Evolutionary conservation across 2,329 filamentous ascomycete genomes (phyloP).

Genomic region (Neofusicoccum kwambonambiense): DNA sequence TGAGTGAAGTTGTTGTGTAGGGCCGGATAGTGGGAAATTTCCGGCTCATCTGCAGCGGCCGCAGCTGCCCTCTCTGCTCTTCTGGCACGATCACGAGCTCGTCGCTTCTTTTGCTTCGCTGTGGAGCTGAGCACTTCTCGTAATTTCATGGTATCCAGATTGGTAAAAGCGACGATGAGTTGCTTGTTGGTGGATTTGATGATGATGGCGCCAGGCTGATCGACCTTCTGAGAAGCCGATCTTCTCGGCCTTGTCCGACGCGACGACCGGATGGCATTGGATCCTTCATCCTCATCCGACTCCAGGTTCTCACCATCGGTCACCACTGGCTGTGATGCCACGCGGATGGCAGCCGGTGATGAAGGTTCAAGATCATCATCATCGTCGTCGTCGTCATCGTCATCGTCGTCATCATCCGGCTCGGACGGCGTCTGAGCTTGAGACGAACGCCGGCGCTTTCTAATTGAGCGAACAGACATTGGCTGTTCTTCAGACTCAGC

Average conservation of each 20-base stretch:
- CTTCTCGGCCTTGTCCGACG: conserved; percentile 46
- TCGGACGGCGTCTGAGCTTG: conserved; percentile 24
- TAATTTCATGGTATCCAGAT: conserved; percentile 6
- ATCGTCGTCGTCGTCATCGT: not conserved
- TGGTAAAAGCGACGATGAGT: conserved; percentile 15
- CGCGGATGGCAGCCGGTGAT: conserved; percentile 32
- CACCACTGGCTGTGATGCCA: conserved; percentile 25
- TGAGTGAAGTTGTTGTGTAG: conserved; percentile 68
- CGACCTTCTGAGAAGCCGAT: conserved; percentile 37
- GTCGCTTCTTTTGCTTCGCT: conserved; percentile 52
- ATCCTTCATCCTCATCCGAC: conserved; percentile 25
- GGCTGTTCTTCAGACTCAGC: conserved; percentile 69
- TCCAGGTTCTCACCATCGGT: conserved; percentile 10
- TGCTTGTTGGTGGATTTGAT: conserved; percentile 11
- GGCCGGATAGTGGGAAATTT: conserved; percentile 56
- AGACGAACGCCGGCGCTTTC: conserved; percentile 38
- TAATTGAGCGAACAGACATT: conserved; percentile 40
- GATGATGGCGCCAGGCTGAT: conserved; percentile 15
- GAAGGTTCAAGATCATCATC: conserved; percentile 23
- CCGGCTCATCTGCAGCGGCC: conserved; percentile 35
- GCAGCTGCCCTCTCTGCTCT: conserved; percentile 42
- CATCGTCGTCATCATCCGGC: conserved; percentile 22
- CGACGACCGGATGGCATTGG: conserved; percentile 22
- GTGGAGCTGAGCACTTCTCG: conserved; percentile 16
- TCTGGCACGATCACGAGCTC: conserved; percentile 46